These are phyloP conservation scores for Beauveria sp. DNA, from an alignment of 2,329 filamentous ascomycete genomes.

Conservation along the genomic window DNA sequence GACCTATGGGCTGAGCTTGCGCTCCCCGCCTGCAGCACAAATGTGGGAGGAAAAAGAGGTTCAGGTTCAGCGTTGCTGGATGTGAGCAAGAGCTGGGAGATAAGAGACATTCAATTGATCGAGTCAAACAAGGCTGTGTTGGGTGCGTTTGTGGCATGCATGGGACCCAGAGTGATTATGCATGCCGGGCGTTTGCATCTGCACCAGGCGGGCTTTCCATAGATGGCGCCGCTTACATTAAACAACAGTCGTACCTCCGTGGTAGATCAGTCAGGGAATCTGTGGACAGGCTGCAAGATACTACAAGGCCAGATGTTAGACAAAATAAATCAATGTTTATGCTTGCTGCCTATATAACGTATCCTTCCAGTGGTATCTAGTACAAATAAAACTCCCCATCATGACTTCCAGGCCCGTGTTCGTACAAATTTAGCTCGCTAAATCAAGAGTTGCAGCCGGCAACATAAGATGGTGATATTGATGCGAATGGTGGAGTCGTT, in stretches of 20 bases:
- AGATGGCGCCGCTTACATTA: neutral
- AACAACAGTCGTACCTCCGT: neutral
- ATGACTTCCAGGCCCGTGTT: conserved; percentile 1
- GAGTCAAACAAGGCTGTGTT: neutral
- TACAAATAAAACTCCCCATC: conserved; percentile 9
- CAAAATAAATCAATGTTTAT: neutral
- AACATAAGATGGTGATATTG: neutral
- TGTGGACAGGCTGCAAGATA: too few species aligned
- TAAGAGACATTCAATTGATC: neutral
- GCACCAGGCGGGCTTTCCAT: neutral
- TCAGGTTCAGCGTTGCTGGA: neutral
- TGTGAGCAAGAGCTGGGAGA: neutral
- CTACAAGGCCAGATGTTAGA: neutral
- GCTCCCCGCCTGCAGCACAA: neutral
- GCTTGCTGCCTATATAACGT: neutral
- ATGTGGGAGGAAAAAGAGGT: neutral
- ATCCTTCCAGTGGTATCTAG: conserved; percentile 5
- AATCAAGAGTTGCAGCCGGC: neutral
- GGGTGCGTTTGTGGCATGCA: neutral
- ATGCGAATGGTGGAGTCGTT: neutral
- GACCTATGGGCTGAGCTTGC: neutral
- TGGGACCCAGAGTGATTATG: neutral
- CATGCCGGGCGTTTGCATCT: neutral
- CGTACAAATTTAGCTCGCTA: conserved; percentile 1
- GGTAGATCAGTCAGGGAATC: too few species aligned